Base-by-base conservation (phyloP, 345 rosid species). In the Salix udensis region DNA sequence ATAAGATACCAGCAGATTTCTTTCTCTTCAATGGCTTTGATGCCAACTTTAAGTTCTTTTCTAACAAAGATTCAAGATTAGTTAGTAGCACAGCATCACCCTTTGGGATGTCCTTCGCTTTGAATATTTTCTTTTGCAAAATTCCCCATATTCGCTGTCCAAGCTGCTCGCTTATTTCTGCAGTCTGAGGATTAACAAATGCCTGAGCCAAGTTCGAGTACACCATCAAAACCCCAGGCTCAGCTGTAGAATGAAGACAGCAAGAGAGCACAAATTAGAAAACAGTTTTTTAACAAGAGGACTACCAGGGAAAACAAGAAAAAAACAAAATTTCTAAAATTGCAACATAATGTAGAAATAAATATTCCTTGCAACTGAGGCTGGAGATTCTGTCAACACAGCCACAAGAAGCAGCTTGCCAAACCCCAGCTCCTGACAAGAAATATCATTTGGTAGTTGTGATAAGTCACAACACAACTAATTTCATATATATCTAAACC, bases 131-230 rank as follows among this genome's bases (percentile, higher is more conserved):
- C 91, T 90, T 93, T 76, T 91, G 97, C 67, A 96, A 74, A 82
- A 92, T 91, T 76, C 96, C 92, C 98, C 98, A 92, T 71, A 96
- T 86, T n/a, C 97, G 89, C 79, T 96, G 97, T 76, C 89, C 91
- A 67, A 96, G 92, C 86, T 93, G 97, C 77, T 83, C 96, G 65
- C 94, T 92, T 68, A 94, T 87, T 87, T 96, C 99, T 14, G 88
- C 77, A 37, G 91, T 88, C 70, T 87, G 86, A 67, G 91, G 95
- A 69, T 89, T 95, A 72, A 92, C 86, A 75, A 91, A 86, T 78
- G 95, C 91, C 76, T 83, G 94, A 85, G 92, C 91, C 84, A 96
- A 77, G 85, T 88, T 89, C 37, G 91, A 78, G 90, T 85, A 94
- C n/a, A 94, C 92, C 55, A 86, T 93, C 83, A 93, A 78, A 82